These are phyloP conservation scores for Thalassiosira delicatula DNA, from an alignment of 352 stramenopile species.

Conservation along the genomic window DNA sequence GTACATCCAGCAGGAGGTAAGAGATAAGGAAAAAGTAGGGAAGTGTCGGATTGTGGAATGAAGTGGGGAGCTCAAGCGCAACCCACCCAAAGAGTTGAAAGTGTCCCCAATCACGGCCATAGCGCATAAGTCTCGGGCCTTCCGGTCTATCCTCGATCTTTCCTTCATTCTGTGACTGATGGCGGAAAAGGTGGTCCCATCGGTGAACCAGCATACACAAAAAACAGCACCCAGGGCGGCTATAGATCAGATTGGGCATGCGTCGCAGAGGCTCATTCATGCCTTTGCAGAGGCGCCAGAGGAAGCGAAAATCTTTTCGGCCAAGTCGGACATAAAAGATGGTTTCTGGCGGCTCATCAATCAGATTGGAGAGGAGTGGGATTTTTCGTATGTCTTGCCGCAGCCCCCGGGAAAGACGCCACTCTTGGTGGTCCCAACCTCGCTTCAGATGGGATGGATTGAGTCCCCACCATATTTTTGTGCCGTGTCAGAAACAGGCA, in stretches of 20 bases:
- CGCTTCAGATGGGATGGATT: constrained; percentile 54
- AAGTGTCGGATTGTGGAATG: constrained; percentile 1
- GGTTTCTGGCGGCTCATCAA: constrained; percentile 24
- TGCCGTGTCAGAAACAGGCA: constrained; percentile 35
- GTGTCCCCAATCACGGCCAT: constrained; percentile 23
- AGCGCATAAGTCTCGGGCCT: constrained; percentile 20
- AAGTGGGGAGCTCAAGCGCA: constrained; percentile 10
- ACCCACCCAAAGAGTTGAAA: constrained; percentile 2
- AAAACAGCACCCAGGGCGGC: constrained; percentile 1
- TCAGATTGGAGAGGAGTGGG: constrained; percentile 22
- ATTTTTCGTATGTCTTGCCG: constrained; percentile 36
- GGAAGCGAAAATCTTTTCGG: constrained; percentile 18
- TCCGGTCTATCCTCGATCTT: constrained; percentile 18
- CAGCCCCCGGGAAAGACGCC: background rate
- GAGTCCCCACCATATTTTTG: constrained; percentile 45
- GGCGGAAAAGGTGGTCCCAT: background rate
- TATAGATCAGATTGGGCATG: constrained; percentile 12
- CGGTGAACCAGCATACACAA: constrained; percentile 6
- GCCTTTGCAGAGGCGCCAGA: constrained; percentile 13
- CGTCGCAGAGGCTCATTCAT: constrained; percentile 17
- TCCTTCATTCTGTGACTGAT: background rate
- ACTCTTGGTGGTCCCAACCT: constrained; percentile 43
- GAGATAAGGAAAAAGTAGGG: background rate
- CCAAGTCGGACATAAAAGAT: constrained; percentile 40
- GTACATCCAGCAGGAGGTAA: background rate